Base-by-base conservation (phyloP, 768 basidiomycete species). In the Lyophyllum atratum region DNA sequence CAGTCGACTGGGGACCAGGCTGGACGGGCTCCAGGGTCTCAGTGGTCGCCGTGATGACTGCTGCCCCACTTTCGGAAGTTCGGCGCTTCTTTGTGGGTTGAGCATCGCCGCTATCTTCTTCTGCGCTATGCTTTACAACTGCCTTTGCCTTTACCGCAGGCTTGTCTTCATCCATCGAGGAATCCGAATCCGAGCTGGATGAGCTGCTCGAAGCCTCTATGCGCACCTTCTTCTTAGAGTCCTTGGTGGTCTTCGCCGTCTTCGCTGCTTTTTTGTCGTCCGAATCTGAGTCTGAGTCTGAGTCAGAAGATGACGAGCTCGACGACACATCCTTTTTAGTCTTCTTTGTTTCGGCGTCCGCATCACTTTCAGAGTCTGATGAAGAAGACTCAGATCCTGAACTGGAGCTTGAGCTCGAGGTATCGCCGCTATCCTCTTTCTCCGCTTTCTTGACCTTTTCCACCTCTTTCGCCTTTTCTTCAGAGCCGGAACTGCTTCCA, bases 31-130 rank as follows among this genome's bases (percentile, higher is more conserved):
- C 59, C 9, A 44, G 40, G 15, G 62, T 58, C 12, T 59, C 62
- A 33, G 74, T 71, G 11, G 77, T 74, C 15, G 79, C 73, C 3
- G 80, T 85, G 1, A 76, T 61, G 3, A 83, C 75, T 9, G 83
- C 79, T 33, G 76, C 69, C 17, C 85, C 85, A 48, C 68, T 74
- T 54, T 76, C 77, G n/a, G 78, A 74, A 0, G 76, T 83, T 49
- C 81, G 81, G 34, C 84, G 85, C 66, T 84, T 90, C 70, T 92
- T 90, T 0, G 79, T 76, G 12, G 77, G 73, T 50, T 71, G 77
- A 24, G 59, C 70, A 51, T 72, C 64, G 5, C 68, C 66, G 9
- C 22, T 55, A 26, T 51, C 50, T 14, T 51, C 50, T 14, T 39
- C 40, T 15, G 56, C 37, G 28, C 55, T 29, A 49, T 34, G 55